A percentile compares a stretch with the other conserved stretches of the same genome.
Evolutionary conservation across 1,284 basidiomycete genomes (phyloP).

Genomic region (Clitocybe nebularis): DNA sequence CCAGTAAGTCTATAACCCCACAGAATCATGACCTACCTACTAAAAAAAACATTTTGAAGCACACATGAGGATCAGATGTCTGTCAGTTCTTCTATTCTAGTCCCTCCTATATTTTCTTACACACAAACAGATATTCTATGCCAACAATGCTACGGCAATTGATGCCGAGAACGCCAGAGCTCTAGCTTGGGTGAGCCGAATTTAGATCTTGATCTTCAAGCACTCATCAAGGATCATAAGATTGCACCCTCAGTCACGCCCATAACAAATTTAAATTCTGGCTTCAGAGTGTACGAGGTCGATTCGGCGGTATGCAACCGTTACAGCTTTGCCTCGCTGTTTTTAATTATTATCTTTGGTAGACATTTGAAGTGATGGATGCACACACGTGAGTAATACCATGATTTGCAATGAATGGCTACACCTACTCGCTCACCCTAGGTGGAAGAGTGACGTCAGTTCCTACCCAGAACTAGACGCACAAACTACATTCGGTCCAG

Average conservation of each 20-base stretch:
- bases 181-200: constrained; percentile 48
- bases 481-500: constrained; percentile 58
- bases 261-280: constrained; percentile 71
- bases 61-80: constrained; percentile 79
- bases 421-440: constrained; percentile 21
- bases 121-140: constrained; percentile 62
- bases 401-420: constrained; percentile 1
- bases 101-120: not conserved
- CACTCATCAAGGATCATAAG: constrained; percentile 24
- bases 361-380: constrained; percentile 74
- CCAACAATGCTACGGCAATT: constrained; percentile 66
- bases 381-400: constrained; percentile 58
- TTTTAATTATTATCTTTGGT: not conserved
- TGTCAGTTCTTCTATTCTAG: constrained; percentile 34
- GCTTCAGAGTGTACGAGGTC: constrained; percentile 77
- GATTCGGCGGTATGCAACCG: constrained; percentile 57
- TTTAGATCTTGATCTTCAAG: constrained; percentile 7
- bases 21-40: not conserved
- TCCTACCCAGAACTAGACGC: constrained; percentile 50
- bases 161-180: constrained; percentile 54
- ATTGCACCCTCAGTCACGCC: constrained; percentile 74
- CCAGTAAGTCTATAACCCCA: constrained; percentile 35
- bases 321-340: too few species aligned
- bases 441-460: constrained; percentile 63
- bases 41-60: constrained; percentile 15